Conservation (phyloP, 2,329 filamentous ascomycete genomes). For the Akanthomyces uredinophilus region DNA sequence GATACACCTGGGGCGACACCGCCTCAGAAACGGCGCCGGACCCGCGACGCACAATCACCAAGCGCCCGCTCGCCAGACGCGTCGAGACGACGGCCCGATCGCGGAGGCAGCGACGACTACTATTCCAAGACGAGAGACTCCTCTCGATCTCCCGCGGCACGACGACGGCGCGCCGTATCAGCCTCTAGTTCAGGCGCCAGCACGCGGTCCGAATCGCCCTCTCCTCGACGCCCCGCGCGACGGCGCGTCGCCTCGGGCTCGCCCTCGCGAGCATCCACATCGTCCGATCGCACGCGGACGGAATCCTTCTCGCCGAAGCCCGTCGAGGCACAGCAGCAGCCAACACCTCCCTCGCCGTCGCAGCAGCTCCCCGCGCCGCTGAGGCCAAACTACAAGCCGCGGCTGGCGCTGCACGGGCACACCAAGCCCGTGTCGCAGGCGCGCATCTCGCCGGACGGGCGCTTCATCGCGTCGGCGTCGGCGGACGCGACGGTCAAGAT, state of each 20-base stretch:
- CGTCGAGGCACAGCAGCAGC: constrained; percentile 17
- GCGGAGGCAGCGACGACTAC: constrained; percentile 21
- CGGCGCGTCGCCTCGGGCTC: constrained; percentile 29
- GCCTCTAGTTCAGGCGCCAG: constrained; percentile 31
- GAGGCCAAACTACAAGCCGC: constrained; percentile 61
- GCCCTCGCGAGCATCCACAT: constrained; percentile 27
- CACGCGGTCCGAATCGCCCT: constrained; percentile 34
- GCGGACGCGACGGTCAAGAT: constrained; percentile 89
- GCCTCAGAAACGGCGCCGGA: constrained; percentile 30
- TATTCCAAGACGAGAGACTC: constrained; percentile 24
- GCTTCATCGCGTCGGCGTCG: constrained; percentile 83
- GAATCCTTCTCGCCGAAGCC: constrained; percentile 23
- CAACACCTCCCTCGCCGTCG: constrained; percentile 30
- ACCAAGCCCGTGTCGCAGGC: constrained; percentile 74
- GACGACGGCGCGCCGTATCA: constrained; percentile 26
- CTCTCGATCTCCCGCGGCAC: constrained; percentile 28
- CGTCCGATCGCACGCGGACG: constrained; percentile 28
- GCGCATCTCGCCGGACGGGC: constrained; percentile 84
- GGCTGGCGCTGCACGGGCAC: constrained; percentile 72
- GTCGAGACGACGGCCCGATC: constrained; percentile 12
- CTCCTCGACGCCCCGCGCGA: constrained; percentile 23
- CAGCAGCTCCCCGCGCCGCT: constrained; percentile 38
- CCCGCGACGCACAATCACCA: constrained; percentile 25
- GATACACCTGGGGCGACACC: constrained; percentile 23
- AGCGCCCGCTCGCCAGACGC: constrained; percentile 21